Percentiles rank a stretch among this genome's conserved stretches.
phyloP scores from a whole-genome alignment of 306 rosid species.

The Citrullus colocynthis region DNA sequence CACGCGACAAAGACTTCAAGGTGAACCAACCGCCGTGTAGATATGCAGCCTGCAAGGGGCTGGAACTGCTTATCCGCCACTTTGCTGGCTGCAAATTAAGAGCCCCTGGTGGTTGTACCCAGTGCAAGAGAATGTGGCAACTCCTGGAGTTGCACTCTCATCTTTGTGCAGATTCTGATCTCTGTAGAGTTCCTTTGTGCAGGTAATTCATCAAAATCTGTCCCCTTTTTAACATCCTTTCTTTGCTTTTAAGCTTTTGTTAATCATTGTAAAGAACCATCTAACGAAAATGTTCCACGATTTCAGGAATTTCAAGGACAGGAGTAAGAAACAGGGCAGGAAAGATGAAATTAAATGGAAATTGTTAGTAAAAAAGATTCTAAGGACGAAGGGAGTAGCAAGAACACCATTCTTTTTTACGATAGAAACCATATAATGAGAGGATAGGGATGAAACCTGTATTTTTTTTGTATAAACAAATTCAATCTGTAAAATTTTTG shows the following conservation, averaged over 20 bases:
- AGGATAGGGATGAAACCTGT: not conserved
- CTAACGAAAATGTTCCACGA: not conserved
- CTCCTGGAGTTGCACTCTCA: conserved; percentile 80
- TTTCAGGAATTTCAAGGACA: conserved; percentile 75
- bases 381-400: conserved; percentile 43
- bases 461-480: not conserved
- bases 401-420: conserved; percentile 37
- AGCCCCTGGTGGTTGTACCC: conserved; percentile 78
- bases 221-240: not conserved
- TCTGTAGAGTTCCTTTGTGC: conserved; percentile 78
- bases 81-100: conserved; percentile 79
- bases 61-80: conserved; percentile 84
- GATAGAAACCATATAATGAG: conserved; percentile 14
- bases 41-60: conserved; percentile 69
- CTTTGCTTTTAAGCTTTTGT: not conserved
- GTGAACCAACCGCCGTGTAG: conserved; percentile 52
- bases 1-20: conserved; percentile 63
- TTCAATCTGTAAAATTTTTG: not conserved
- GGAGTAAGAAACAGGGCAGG: conserved; percentile 51
- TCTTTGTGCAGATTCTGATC: conserved; percentile 49
- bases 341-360: conserved; percentile 78
- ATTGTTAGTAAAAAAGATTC: conserved; percentile 51
- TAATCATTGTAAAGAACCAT: not conserved
- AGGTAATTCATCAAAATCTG: conserved; percentile 26
- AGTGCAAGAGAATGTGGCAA: conserved; percentile 96